A percentile compares a stretch with the other conserved stretches of the same genome.
Conservation (phyloP, 805 yeast species). For the Kuraishia ogatae region DNA sequence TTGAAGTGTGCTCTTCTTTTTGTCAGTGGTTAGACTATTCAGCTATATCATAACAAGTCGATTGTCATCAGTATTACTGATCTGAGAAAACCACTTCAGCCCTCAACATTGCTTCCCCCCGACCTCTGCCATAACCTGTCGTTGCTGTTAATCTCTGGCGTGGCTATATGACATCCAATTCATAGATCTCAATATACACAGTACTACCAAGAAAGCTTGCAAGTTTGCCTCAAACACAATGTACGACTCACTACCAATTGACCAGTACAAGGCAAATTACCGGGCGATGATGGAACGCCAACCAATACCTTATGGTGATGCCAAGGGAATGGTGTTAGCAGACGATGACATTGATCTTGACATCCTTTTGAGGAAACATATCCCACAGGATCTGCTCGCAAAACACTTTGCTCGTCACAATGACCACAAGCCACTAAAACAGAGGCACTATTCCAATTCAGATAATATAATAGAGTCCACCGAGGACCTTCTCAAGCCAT, state of each 20-base stretch:
- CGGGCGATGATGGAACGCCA: conserved; percentile 15
- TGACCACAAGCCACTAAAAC: background rate
- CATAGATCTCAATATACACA: no score
- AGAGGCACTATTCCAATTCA: background rate
- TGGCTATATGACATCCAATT: background rate
- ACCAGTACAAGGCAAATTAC: conserved; percentile 19
- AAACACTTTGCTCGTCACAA: conserved; percentile 13
- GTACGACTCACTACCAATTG: conserved; percentile 19
- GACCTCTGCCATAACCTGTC: no score
- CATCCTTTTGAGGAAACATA: conserved; percentile 16
- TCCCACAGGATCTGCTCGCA: conserved; percentile 16
- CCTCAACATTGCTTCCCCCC: no score
- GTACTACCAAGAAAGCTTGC: no score
- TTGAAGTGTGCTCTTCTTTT: no score
- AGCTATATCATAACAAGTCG: no score
- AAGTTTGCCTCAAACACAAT: conserved; percentile 6
- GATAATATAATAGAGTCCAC: background rate
- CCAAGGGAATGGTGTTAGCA: conserved; percentile 17
- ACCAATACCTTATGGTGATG: conserved; percentile 20
- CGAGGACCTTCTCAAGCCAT: conserved; percentile 4
- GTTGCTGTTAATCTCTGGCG: no score
- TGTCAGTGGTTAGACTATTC: no score
- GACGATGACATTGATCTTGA: conserved; percentile 18
- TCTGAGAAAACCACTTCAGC: no score
- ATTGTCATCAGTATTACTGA: no score